These are phyloP conservation scores for Drechslerella dactyloides DNA, from an alignment of 2,329 filamentous ascomycete genomes.

Conservation along the genomic window DNA sequence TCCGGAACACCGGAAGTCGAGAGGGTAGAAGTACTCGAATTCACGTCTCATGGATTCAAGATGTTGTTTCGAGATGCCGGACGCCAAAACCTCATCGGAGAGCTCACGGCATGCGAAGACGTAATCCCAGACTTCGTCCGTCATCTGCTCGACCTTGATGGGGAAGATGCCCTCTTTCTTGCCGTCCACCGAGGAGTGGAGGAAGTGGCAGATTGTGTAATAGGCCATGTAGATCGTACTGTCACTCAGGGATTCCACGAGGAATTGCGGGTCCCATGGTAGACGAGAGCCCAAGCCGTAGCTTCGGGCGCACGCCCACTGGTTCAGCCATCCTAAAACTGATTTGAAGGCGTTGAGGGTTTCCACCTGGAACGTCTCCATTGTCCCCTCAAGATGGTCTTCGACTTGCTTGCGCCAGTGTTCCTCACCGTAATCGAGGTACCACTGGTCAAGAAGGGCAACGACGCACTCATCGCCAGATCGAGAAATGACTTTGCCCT, in stretches of 20 bases:
- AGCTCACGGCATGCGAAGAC: conserved; percentile 79
- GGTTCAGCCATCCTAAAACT: conserved; percentile 88
- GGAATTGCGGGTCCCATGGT: conserved; percentile 87
- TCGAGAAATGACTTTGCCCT: conserved; percentile 84
- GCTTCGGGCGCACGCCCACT: conserved; percentile 91
- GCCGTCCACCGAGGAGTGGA: conserved; percentile 88
- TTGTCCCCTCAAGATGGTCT: conserved; percentile 71
- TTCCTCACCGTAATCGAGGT: conserved; percentile 92
- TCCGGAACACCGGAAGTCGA: conserved; percentile 85
- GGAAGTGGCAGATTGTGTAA: conserved; percentile 70
- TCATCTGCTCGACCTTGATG: conserved; percentile 84
- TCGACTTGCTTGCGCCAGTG: conserved; percentile 80
- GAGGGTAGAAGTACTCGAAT: conserved; percentile 96
- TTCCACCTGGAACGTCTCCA: conserved; percentile 81
- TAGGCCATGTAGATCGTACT: conserved; percentile 91
- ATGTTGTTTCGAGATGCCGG: conserved; percentile 74
- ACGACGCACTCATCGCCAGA: conserved; percentile 93
- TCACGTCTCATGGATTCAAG: conserved; percentile 84
- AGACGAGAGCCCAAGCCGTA: conserved; percentile 93
- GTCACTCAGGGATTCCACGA: conserved; percentile 91
- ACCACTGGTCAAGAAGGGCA: conserved; percentile 95
- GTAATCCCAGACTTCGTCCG: conserved; percentile 95
- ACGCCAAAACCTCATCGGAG: conserved; percentile 70
- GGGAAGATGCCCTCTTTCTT: conserved; percentile 71
- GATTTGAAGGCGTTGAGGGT: conserved; percentile 81